These are phyloP conservation scores for Immersiella caudata DNA, from an alignment of 495 filamentous ascomycete species.

Conservation along the genomic window DNA sequence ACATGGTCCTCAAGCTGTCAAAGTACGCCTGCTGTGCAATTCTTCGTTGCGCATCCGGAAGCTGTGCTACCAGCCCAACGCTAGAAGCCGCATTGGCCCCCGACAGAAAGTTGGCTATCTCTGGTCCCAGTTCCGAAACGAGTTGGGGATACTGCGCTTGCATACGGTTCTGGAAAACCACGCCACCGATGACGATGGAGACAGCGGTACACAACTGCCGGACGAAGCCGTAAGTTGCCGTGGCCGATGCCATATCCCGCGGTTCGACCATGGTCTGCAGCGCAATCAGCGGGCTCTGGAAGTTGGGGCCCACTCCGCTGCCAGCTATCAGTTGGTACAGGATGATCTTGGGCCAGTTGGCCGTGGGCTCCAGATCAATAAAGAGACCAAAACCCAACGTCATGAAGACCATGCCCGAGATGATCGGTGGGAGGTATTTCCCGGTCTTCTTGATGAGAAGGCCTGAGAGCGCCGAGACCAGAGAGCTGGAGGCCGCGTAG, in stretches of 20 bases:
- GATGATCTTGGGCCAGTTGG: slow-evolving; percentile 63
- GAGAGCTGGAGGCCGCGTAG: slow-evolving; percentile 68
- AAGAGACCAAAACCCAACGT: slow-evolving; percentile 68
- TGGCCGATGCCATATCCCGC: slow-evolving; percentile 75
- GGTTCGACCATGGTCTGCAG: slow-evolving; percentile 71
- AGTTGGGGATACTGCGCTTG: slow-evolving; percentile 46
- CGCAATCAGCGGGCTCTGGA: slow-evolving; percentile 78
- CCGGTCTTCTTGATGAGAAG: slow-evolving; percentile 75
- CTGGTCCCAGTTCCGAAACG: slow-evolving; percentile 44
- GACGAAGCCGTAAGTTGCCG: slow-evolving; percentile 73
- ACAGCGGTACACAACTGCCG: slow-evolving; percentile 72
- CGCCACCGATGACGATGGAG: slow-evolving; percentile 76
- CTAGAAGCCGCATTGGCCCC: slow-evolving; percentile 61
- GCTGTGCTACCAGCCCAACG: slow-evolving; percentile 55
- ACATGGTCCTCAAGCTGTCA: slow-evolving; percentile 64
- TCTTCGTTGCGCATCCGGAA: slow-evolving; percentile 50
- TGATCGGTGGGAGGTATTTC: slow-evolving; percentile 56
- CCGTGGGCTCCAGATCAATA: slow-evolving; percentile 55
- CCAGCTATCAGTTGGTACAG: slow-evolving; percentile 67
- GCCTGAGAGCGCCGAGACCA: slow-evolving; percentile 66
- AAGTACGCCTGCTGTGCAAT: slow-evolving; percentile 60
- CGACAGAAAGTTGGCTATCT: slow-evolving; percentile 46
- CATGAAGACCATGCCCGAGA: slow-evolving; percentile 59
- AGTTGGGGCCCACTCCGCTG: slow-evolving; percentile 66
- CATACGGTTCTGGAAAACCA: slow-evolving; percentile 74